Percentiles rank a stretch among this genome's conserved stretches.
Conservation (phyloP, 805 yeast genomes). For the Sungouiozyma ichnusensis region DNA sequence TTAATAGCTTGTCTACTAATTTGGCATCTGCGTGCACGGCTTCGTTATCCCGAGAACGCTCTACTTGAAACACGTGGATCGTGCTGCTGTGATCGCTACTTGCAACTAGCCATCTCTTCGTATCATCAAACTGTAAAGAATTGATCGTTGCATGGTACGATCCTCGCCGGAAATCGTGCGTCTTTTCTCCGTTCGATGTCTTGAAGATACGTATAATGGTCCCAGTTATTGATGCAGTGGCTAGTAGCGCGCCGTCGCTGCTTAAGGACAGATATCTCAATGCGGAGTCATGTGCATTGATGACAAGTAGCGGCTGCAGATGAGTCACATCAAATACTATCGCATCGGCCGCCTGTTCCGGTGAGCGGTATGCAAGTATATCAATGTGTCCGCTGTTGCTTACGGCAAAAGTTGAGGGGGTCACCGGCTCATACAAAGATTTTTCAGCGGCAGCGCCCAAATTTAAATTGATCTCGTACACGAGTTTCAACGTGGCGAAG, state of each 20-base stretch:
- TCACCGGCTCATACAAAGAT: background rate
- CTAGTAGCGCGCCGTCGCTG: conserved; percentile 52
- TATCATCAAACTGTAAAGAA: conserved; percentile 61
- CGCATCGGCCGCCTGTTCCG: conserved; percentile 40
- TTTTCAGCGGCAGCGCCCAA: background rate
- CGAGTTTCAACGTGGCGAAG: conserved; percentile 53
- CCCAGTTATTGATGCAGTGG: conserved; percentile 69
- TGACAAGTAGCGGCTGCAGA: conserved; percentile 52
- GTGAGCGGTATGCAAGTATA: background rate
- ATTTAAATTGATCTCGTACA: conserved; percentile 27
- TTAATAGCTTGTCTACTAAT: background rate
- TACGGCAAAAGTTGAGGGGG: background rate
- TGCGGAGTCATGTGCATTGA: conserved; percentile 64
- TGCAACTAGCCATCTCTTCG: conserved; percentile 64
- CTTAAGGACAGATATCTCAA: conserved; percentile 53
- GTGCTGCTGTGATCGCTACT: conserved; percentile 24
- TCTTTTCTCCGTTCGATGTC: conserved; percentile 46
- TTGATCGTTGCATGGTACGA: conserved; percentile 72
- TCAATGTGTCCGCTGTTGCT: background rate
- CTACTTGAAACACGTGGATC: background rate
- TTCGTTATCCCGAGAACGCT: background rate
- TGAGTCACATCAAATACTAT: conserved; percentile 52
- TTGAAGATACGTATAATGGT: conserved; percentile 64
- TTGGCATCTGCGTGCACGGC: conserved; percentile 12
- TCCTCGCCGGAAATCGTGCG: conserved; percentile 63